Conservation (phyloP, 768 basidiomycete species). For the Tylopilus rubrobrunneus region DNA sequence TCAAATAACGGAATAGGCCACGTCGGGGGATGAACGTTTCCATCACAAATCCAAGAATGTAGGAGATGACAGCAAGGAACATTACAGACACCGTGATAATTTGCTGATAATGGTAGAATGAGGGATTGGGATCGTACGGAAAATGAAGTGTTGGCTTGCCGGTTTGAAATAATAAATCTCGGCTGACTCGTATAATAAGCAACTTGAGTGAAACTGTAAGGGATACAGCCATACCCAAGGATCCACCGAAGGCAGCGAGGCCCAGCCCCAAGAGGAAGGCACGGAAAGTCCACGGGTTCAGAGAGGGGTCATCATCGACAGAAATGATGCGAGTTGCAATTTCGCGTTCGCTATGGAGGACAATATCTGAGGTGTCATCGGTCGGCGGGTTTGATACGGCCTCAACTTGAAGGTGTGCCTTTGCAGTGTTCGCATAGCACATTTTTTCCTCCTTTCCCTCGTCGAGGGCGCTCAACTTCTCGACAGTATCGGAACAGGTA, state of each 20-base stretch:
- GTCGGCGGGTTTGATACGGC: not conserved
- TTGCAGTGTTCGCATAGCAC: too few relatives aligned
- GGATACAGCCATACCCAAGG: slow-evolving; percentile 36
- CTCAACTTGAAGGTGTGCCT: not conserved
- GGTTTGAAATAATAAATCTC: slow-evolving; percentile 64
- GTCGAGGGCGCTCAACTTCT: too few relatives aligned
- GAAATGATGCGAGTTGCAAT: not conserved
- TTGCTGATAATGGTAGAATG: slow-evolving; percentile 37
- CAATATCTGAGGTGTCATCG: not conserved
- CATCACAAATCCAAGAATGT: slow-evolving; percentile 45
- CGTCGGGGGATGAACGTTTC: slow-evolving; percentile 43
- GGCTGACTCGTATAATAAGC: slow-evolving; percentile 27
- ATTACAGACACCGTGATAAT: slow-evolving; percentile 47
- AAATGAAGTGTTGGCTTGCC: slow-evolving; percentile 20
- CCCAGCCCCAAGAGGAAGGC: slow-evolving; percentile 52
- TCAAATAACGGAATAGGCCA: slow-evolving; percentile 47
- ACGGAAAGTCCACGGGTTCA: slow-evolving; percentile 16
- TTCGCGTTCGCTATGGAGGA: not conserved
- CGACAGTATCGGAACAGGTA: too few relatives aligned
- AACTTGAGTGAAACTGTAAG: not conserved
- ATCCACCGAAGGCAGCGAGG: slow-evolving; percentile 48
- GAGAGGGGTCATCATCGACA: not conserved
- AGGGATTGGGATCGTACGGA: not conserved
- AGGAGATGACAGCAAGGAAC: slow-evolving; percentile 51
- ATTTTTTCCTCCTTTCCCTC: too few relatives aligned